phyloP scores from a whole-genome alignment of 2,329 filamentous ascomycete genomes.

The Verticillium klebahnii region DNA sequence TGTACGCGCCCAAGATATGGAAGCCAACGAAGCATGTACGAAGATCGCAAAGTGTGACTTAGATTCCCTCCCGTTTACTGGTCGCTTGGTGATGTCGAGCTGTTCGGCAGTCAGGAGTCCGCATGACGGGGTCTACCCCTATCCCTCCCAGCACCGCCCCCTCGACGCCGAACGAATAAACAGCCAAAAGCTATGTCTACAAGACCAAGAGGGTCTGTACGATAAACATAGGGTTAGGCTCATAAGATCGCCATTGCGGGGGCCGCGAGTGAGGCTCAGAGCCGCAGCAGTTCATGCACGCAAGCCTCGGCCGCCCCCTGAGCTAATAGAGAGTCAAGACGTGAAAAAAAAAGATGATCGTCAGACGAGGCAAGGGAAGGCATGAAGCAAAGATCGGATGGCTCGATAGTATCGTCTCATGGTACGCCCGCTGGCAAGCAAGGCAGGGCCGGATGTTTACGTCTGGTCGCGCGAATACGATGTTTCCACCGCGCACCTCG shows the following conservation, averaged over 20 bases:
- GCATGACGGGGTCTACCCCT: not conserved
- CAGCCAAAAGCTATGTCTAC: not conserved
- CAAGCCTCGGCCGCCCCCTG: not conserved
- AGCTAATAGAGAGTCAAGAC: not conserved
- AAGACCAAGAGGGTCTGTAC: not conserved
- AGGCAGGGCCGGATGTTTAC: not conserved
- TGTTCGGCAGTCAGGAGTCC: too few species aligned
- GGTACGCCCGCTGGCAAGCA: not conserved
- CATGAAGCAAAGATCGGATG: not conserved
- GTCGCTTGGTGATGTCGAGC: too few species aligned
- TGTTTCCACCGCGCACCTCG: not conserved
- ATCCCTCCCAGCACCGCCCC: not conserved
- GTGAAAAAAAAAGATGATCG: not conserved
- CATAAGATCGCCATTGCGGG: not conserved
- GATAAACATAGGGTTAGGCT: not conserved
- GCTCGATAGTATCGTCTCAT: not conserved
- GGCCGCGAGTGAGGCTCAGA: not conserved
- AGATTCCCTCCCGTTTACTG: too few species aligned
- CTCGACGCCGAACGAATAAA: not conserved
- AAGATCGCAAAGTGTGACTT: too few species aligned
- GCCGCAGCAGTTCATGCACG: not conserved
- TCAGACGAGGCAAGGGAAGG: not conserved
- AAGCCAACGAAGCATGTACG: not conserved
- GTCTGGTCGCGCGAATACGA: not conserved
- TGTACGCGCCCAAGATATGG: not conserved